Percentiles rank a stretch among this genome's conserved stretches.
phyloP scores from a whole-genome alignment of 1,284 basidiomycete genomes.

The Papiliotrema flavescens region DNA sequence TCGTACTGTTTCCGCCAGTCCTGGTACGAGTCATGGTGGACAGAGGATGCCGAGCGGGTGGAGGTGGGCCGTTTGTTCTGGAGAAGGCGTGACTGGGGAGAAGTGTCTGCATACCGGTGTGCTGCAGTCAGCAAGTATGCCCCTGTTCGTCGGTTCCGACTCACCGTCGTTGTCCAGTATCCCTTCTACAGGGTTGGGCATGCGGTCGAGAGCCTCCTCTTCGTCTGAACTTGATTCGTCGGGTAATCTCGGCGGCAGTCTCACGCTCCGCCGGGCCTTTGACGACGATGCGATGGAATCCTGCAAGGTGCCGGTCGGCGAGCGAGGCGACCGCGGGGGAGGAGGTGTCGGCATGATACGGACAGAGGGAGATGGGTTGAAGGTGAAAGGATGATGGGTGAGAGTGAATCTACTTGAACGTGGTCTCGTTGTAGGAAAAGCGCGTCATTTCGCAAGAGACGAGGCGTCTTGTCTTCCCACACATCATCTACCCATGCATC shows the following conservation, averaged over 20 bases:
- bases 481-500: no score
- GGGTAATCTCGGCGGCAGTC: constrained; percentile 2
- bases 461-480: no score
- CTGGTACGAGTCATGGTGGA: background rate
- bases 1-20: constrained; percentile 1
- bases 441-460: no score
- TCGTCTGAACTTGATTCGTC: constrained; percentile 7
- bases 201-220: background rate
- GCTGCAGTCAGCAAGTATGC: background rate
- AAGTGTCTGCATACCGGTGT: background rate
- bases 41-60: background rate
- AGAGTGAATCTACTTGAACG: no score
- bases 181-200: background rate
- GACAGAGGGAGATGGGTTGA: no score
- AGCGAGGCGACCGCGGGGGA: background rate
- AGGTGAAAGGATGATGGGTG: no score
- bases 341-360: background rate
- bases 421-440: no score
- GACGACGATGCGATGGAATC: background rate
- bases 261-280: background rate
- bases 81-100: background rate
- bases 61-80: background rate
- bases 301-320: background rate
- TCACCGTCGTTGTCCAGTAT: background rate
- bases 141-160: background rate